Evolutionary conservation across 176 grass and related monocot species (phyloP), one percentile per base, ranked within the genome.

Genomic region (Leersia perrieri): DNA sequence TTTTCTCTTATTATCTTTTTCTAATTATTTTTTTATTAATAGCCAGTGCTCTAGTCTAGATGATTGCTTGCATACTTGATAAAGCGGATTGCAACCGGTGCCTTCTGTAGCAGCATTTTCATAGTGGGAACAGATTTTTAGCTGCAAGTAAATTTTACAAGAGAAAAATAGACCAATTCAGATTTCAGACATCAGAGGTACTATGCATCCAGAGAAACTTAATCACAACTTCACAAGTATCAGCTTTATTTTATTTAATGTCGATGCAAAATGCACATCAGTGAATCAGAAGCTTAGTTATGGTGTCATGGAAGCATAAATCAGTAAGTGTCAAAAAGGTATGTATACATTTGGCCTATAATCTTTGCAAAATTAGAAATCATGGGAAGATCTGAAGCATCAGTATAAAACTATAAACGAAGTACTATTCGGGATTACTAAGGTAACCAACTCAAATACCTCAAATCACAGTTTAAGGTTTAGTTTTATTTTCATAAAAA

Each of bases 261-360:
- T 35, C 26, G 15, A 64, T 7, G 28, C 39, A 67, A 42, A 51
- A 68, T 11, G 18, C 2, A 23, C 49, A 31, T 60, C 0, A 72
- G 2, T 33, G 53, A 32, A 63, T 16, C 68, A 44, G 20, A 63
- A 63, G 12, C 40, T 27, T 32, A 26, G 1, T 29, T 36, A 64
- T 90, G 66, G 76, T 85, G 62, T 41, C 86, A 9, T 29, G 41
- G 40, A 49, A 49, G 41, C 15, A 49, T 31, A 40, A 69, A 69
- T 40, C 66, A 26, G 66, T 25, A 39, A 31, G 12, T 6, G n/a
- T n/a, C n/a, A n/a, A n/a, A n/a, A n/a, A 13, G 20, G 3, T 49
- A 2, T 49, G 22, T 79, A 33, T 5, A 87, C 68, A 20, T 76
- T 53, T 22, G 22, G n/a, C 1, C 26, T 6, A 12, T 8, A 9